phyloP scores from a whole-genome alignment of 129 eudicot genomes.

The carrot (Daucus carota) region DNA sequence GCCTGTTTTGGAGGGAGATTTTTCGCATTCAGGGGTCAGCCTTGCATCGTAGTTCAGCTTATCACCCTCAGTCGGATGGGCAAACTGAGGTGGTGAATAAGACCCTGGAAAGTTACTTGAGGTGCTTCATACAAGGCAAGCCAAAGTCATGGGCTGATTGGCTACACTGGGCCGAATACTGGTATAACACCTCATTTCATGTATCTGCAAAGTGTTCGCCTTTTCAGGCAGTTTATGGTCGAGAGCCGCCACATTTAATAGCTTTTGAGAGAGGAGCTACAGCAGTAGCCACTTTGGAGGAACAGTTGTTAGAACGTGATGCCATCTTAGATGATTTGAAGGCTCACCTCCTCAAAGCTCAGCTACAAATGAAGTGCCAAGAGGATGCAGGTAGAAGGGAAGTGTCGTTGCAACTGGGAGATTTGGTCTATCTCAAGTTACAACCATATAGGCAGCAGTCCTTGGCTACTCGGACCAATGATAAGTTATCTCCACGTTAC shows the following conservation, averaged over 20 bases:
- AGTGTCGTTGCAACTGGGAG: slow-evolving; percentile 3
- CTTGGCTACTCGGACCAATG: background rate
- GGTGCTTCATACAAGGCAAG: background rate
- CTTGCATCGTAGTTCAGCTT: background rate
- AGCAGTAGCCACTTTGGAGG: too few species aligned
- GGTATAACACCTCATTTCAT: background rate
- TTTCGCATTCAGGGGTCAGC: background rate
- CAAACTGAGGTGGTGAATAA: background rate
- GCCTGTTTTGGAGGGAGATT: slow-evolving; percentile 4
- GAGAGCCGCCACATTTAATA: background rate
- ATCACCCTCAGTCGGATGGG: slow-evolving; percentile 21
- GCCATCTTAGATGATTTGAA: too few species aligned
- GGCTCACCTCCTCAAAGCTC: too few species aligned
- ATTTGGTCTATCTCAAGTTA: slow-evolving; percentile 9
- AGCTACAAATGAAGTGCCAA: too few species aligned
- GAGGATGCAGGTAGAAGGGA: too few species aligned
- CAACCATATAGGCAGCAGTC: slow-evolving; percentile 17
- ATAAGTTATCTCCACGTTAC: slow-evolving; percentile 1
- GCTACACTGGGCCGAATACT: background rate
- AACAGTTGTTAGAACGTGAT: too few species aligned
- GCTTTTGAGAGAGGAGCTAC: too few species aligned
- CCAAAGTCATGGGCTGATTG: background rate
- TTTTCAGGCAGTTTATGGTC: background rate
- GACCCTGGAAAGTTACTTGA: background rate
- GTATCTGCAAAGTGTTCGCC: background rate